Evolutionary conservation across 2,329 filamentous ascomycete species (phyloP).

Genomic region (Ophiostoma himal-ulmi): DNA sequence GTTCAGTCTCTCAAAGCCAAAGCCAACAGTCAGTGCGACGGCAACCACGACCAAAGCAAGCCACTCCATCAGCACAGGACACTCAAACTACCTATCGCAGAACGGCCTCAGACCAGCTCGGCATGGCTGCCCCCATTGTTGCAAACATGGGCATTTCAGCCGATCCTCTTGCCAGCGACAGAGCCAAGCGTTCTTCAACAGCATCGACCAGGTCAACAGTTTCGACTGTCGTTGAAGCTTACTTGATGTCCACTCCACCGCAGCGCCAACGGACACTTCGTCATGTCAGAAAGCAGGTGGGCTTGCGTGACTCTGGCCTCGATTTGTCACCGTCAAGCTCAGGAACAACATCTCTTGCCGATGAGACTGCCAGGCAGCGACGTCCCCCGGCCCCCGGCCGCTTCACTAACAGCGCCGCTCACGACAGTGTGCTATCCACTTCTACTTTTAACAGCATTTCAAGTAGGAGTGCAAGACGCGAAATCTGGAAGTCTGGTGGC

Average conservation of each 20-base stretch:
- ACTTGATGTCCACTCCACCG: constrained; percentile 48
- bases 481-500: constrained; percentile 53
- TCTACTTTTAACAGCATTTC: constrained; percentile 45
- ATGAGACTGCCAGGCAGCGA: constrained; percentile 29
- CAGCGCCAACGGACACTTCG: constrained; percentile 51
- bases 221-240: constrained; percentile 54
- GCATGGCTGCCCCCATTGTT: constrained; percentile 20
- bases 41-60: constrained; percentile 32
- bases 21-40: constrained; percentile 25
- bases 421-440: constrained; percentile 47
- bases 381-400: constrained; percentile 31
- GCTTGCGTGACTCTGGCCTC: constrained; percentile 44
- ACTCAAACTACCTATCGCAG: neutral
- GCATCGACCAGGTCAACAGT: constrained; percentile 50
- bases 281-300: constrained; percentile 53
- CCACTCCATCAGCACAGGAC: neutral
- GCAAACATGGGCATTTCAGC: constrained; percentile 28
- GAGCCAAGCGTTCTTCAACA: constrained; percentile 46
- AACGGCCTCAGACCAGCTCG: constrained; percentile 13
- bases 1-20: constrained; percentile 26
- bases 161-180: constrained; percentile 42
- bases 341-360: constrained; percentile 37
- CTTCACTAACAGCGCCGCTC: constrained; percentile 31
- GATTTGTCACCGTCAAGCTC: constrained; percentile 41
- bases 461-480: constrained; percentile 51